Evolutionary conservation across 2,329 filamentous ascomycete species (phyloP).

Genomic region (Elsinoe australis): DNA sequence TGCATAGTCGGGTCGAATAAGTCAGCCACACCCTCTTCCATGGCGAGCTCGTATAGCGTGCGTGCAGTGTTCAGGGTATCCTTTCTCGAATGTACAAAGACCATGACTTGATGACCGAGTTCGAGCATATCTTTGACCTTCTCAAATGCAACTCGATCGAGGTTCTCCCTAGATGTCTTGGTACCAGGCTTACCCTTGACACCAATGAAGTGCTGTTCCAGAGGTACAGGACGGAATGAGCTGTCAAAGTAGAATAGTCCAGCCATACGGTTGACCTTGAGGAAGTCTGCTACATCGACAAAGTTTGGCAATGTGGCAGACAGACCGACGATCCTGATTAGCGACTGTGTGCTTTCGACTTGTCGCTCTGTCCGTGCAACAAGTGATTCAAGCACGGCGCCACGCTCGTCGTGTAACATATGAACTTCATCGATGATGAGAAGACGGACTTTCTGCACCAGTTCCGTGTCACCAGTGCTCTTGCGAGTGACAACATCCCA

Average conservation of each 20-base stretch:
- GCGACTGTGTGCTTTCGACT: conserved; percentile 93
- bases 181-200: conserved; percentile 84
- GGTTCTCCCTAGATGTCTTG: conserved; percentile 76
- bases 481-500: conserved; percentile 98
- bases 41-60: conserved; percentile 76
- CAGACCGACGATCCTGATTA: conserved; percentile 92
- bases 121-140: conserved; percentile 93
- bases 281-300: conserved; percentile 90
- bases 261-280: conserved; percentile 87
- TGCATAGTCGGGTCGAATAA: conserved; percentile 76
- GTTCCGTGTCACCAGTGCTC: conserved; percentile 91
- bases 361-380: conserved; percentile 92
- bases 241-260: conserved; percentile 96
- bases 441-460: conserved; percentile 92
- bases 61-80: conserved; percentile 86
- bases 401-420: conserved; percentile 97
- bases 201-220: conserved; percentile 95
- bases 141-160: conserved; percentile 81
- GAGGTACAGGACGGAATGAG: conserved; percentile 88
- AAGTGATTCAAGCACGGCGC: conserved; percentile 89
- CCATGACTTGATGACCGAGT: conserved; percentile 93
- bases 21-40: conserved; percentile 69
- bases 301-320: conserved; percentile 96
- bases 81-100: conserved; percentile 94
- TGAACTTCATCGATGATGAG: conserved; percentile 98